Evolutionary conservation across 2,329 filamentous ascomycete genomes (phyloP).

Genomic region (Fusarium temperatum): DNA sequence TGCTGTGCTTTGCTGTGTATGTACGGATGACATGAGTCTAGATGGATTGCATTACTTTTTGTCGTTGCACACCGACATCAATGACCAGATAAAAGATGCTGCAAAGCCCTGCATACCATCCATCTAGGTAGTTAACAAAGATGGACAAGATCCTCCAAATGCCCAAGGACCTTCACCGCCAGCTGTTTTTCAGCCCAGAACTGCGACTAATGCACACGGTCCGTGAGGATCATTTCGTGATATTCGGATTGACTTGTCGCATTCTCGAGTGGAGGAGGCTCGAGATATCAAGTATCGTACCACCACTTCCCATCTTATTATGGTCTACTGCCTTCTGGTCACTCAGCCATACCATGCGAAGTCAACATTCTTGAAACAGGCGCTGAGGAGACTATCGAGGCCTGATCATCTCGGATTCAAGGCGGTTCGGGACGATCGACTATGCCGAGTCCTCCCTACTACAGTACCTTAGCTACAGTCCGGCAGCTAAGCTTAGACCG

Average conservation of each 20-base stretch:
- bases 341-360: not conserved
- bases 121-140: not conserved
- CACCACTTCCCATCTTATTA: slow-evolving; percentile 21
- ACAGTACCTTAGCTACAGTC: not conserved
- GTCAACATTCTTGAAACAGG: not conserved
- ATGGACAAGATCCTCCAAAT: slow-evolving; percentile 10
- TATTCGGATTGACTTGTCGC: slow-evolving; percentile 5
- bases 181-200: slow-evolving; percentile 14
- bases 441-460: slow-evolving; percentile 22
- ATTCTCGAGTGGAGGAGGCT: not conserved
- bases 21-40: slow-evolving; percentile 14
- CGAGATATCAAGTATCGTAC: slow-evolving; percentile 7
- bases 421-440: slow-evolving; percentile 32
- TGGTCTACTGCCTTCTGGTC: not conserved
- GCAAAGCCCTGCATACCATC: slow-evolving; percentile 14
- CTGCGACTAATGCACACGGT: slow-evolving; percentile 29
- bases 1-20: not conserved
- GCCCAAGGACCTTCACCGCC: slow-evolving; percentile 30
- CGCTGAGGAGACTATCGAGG: not conserved
- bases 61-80: slow-evolving; percentile 25
- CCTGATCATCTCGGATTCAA: slow-evolving; percentile 6
- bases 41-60: slow-evolving; percentile 6
- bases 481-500: not conserved
- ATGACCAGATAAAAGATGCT: slow-evolving; percentile 22
- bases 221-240: slow-evolving; percentile 20